Base-by-base conservation (phyloP, 2,329 filamentous ascomycete genomes). In the Bipolaris gigantea region DNA sequence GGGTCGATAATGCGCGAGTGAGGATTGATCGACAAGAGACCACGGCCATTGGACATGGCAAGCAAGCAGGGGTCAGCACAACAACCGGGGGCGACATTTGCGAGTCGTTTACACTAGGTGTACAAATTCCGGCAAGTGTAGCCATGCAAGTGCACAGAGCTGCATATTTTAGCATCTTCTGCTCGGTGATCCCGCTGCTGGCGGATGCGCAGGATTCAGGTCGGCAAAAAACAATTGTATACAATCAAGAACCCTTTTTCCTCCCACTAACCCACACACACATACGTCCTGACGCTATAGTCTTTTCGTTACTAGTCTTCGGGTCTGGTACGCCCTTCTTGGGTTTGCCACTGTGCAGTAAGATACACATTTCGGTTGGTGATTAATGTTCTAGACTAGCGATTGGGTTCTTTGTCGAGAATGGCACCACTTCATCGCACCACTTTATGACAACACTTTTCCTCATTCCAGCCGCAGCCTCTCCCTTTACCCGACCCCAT, bases 1-100 rank as follows among this genome's bases (percentile, higher is more conserved):
- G 56, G 54, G 27, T 57, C 56, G 44, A 57, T 57, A 48, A 54
- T 30, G 54, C 50, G 51, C 30, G 47, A 51, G 32, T 59, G 47
- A 57, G 47, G 42, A 49, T 50, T 41, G 48, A 52, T 48, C 39
- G 48, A 44, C 33, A 16, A 48, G 21, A 35, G 15, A 16, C 33
- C 36, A 40, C 5, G 16, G 34, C 16, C 36, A 40, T 45, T 25
- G 40, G 25, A 27, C 8, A 25, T 30, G 41, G 40, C 25, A 16
- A 32, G 36, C 41, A 9, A 38, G 41, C 50, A 43, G 36, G 50
- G 50, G 38, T 45, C 21, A 15, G 44, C 40, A 56, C 45, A 42
- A 53, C 40, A 23, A 44, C 48, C 32, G 19, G 32, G n/a, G 36
- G 19, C 23, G 27, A 27, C 13, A n/a, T 35, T 49, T 39, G 11